Conservation (phyloP, 208 protist species). For the Leishmania tarentolae region DNA sequence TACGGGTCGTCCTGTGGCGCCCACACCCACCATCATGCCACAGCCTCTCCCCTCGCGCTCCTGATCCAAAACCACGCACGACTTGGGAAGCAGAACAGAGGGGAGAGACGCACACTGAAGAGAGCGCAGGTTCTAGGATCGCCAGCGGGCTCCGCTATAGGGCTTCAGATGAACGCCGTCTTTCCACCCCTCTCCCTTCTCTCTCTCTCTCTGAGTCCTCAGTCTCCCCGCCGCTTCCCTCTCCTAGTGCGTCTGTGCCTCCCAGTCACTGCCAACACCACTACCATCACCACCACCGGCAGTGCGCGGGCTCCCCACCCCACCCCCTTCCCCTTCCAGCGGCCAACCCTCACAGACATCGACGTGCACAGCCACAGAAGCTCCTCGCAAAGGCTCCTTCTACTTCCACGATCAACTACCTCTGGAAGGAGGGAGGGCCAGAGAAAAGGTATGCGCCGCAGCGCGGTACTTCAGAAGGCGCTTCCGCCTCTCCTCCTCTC, state of each 20-base stretch:
- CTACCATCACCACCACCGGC: neutral
- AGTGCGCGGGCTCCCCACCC: neutral
- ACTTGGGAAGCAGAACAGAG: neutral
- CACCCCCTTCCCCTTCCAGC: neutral
- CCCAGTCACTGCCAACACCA: neutral
- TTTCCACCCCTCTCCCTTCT: neutral
- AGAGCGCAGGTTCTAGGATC: neutral
- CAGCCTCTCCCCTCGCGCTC: neutral
- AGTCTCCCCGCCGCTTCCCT: neutral
- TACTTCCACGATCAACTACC: neutral
- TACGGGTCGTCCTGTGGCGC: neutral
- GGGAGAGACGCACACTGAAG: neutral
- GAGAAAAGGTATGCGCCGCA: conserved; percentile 2
- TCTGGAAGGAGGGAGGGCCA: neutral
- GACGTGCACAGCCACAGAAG: neutral
- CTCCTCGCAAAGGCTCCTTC: neutral
- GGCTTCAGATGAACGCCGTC: neutral
- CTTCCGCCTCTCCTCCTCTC: conserved; percentile 3
- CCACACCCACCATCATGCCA: too few species aligned
- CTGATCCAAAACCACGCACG: too few species aligned
- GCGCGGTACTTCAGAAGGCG: neutral
- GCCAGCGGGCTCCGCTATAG: neutral
- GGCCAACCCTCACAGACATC: neutral
- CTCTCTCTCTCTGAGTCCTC: neutral
- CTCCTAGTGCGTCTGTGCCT: neutral